Evolutionary conservation across 2,329 filamentous ascomycete species (phyloP).

Genomic region (Colletotrichum siamense): DNA sequence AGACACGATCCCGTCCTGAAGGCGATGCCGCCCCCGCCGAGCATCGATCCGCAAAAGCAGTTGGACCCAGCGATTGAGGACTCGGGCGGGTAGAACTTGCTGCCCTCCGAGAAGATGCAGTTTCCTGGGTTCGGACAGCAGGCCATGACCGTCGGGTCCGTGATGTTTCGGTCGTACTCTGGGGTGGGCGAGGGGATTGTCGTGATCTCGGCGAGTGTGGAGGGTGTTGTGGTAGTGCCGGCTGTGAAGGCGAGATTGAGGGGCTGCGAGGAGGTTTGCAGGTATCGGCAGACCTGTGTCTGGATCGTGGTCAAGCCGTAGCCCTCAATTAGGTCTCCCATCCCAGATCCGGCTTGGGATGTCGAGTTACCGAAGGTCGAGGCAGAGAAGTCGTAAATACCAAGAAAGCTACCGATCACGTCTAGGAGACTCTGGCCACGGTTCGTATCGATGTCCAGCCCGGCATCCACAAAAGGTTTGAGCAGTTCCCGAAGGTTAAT

Average conservation of each 20-base stretch:
- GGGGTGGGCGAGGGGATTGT: not conserved
- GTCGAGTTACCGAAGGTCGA: slow-evolving; percentile 27
- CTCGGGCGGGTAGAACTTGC: slow-evolving; percentile 34
- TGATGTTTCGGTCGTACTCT: slow-evolving; percentile 30
- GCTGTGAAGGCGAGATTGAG: slow-evolving; percentile 38
- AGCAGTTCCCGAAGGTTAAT: slow-evolving; percentile 6
- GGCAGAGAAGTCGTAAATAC: slow-evolving; percentile 31
- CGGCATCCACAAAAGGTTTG: slow-evolving; percentile 1
- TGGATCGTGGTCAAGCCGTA: slow-evolving; percentile 36
- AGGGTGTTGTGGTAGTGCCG: slow-evolving; percentile 31
- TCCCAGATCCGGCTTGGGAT: slow-evolving; percentile 27
- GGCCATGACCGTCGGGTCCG: slow-evolving; percentile 34
- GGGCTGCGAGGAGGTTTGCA: slow-evolving; percentile 33
- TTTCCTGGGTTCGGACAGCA: slow-evolving; percentile 34
- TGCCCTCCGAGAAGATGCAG: slow-evolving; percentile 19
- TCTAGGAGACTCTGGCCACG: not conserved
- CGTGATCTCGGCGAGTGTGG: slow-evolving; percentile 12
- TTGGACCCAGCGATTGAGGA: slow-evolving; percentile 33
- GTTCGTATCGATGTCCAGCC: not conserved
- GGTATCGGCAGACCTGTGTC: slow-evolving; percentile 38
- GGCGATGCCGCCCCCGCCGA: not conserved
- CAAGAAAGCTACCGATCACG: not conserved
- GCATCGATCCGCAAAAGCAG: slow-evolving; percentile 40
- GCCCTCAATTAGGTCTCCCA: slow-evolving; percentile 35
- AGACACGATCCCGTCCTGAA: slow-evolving; percentile 12